Conservation (phyloP, 495 filamentous ascomycete species). For the Aspergillus sclerotioniger region DNA sequence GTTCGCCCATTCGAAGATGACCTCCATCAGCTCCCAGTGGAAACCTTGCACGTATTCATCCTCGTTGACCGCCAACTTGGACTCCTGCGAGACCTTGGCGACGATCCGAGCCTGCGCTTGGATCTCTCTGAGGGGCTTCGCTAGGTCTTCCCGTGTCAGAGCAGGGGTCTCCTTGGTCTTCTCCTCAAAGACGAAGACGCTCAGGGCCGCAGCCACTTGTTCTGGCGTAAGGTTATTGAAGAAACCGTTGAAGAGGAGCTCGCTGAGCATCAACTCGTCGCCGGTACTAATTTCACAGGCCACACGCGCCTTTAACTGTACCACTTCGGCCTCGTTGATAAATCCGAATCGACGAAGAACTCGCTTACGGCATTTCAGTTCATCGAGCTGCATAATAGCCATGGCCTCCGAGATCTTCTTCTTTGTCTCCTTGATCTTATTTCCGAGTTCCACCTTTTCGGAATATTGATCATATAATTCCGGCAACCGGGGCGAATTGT, state of each 20-base stretch:
- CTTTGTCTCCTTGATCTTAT: constrained; percentile 81
- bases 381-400: constrained; percentile 86
- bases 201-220: constrained; percentile 77
- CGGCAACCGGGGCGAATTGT: constrained; percentile 78
- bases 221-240: constrained; percentile 95
- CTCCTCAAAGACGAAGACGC: constrained; percentile 96
- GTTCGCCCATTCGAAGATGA: constrained; percentile 90
- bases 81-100: constrained; percentile 90
- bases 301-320: constrained; percentile 91
- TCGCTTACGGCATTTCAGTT: constrained; percentile 91
- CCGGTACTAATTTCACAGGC: constrained; percentile 96
- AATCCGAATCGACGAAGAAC: constrained; percentile 95
- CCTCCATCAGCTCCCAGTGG: constrained; percentile 94
- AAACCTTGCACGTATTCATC: constrained; percentile 86
- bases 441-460: constrained; percentile 68
- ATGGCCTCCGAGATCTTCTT: constrained; percentile 81
- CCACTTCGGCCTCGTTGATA: constrained; percentile 90
- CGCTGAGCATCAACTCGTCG: constrained; percentile 86
- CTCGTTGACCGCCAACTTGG: constrained; percentile 85
- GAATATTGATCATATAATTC: constrained; percentile 82
- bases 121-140: constrained; percentile 80
- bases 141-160: constrained; percentile 71
- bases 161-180: constrained; percentile 69
- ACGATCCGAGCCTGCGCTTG: constrained; percentile 79
- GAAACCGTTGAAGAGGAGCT: constrained; percentile 93